A percentile compares a stretch with the other conserved stretches of the same genome.
These are phyloP conservation scores for Luffa aegyptiaca DNA, from an alignment of 306 rosid genomes.

Conservation along the genomic window DNA sequence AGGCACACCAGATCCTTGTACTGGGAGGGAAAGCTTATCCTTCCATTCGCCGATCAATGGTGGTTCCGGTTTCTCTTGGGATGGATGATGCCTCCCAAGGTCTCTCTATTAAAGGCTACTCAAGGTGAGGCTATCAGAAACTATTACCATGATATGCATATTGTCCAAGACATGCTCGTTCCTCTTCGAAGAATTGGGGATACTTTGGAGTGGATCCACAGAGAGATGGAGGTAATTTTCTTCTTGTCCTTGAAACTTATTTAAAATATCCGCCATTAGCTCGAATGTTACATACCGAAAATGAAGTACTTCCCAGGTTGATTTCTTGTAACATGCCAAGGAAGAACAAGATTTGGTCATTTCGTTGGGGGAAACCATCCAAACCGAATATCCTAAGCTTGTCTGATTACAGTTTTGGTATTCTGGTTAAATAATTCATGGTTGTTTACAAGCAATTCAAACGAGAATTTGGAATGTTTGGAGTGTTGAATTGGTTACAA, in stretches of 20 bases:
- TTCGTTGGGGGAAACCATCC: not conserved
- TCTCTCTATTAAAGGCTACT: conserved; percentile 92
- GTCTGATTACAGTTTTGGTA: not conserved
- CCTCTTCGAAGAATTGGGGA: conserved; percentile 89
- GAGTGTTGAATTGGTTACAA: not conserved
- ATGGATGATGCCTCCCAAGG: conserved; percentile 99
- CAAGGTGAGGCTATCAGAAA: conserved; percentile 96
- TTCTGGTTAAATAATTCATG: not conserved
- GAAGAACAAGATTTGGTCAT: not conserved
- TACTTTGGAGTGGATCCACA: conserved; percentile 89
- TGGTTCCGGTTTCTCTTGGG: conserved; percentile 89
- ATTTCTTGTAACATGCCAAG: not conserved
- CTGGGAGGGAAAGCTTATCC: conserved; percentile 99
- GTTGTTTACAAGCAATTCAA: not conserved
- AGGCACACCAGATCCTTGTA: conserved; percentile 92
- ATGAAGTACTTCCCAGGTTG: not conserved
- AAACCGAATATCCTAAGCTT: not conserved
- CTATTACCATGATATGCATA: conserved; percentile 93
- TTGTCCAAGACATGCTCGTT: conserved; percentile 93
- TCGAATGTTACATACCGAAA: not conserved
- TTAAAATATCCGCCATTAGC: not conserved
- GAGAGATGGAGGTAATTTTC: conserved; percentile 81
- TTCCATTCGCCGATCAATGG: conserved; percentile 85
- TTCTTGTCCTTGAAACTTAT: not conserved
- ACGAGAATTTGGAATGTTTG: not conserved